A percentile compares a stretch with the other conserved stretches of the same genome.
Conservation (phyloP, 257 asterid species). For the Capsicum pubescens region DNA sequence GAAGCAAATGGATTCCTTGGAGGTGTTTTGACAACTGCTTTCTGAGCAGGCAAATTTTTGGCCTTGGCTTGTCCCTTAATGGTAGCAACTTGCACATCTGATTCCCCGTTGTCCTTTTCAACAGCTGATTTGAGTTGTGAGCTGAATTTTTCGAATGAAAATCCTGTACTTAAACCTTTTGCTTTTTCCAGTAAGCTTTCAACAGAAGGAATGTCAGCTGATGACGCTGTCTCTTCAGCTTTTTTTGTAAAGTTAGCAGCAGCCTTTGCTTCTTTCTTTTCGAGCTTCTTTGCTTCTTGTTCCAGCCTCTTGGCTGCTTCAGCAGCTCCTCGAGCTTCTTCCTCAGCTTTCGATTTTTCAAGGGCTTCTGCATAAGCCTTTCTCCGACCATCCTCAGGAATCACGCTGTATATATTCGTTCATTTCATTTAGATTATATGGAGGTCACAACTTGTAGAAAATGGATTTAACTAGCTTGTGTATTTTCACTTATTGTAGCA, state of each 20-base stretch:
- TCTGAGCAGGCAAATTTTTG: slow-evolving; percentile 66
- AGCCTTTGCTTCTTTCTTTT: slow-evolving; percentile 50
- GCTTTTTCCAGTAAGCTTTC: slow-evolving; percentile 65
- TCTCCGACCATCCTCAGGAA: slow-evolving; percentile 89
- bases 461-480: no score
- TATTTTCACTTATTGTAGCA: no score
- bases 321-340: slow-evolving; percentile 71
- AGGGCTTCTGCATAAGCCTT: slow-evolving; percentile 77
- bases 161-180: slow-evolving; percentile 59
- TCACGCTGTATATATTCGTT: slow-evolving; percentile 51
- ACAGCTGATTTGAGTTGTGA: slow-evolving; percentile 60
- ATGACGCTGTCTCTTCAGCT: slow-evolving; percentile 54
- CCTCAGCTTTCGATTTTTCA: slow-evolving; percentile 64
- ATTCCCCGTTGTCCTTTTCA: slow-evolving; percentile 54
- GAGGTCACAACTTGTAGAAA: not conserved
- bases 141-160: slow-evolving; percentile 56
- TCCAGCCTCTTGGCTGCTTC: slow-evolving; percentile 48
- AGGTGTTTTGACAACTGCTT: slow-evolving; percentile 65
- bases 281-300: slow-evolving; percentile 46
- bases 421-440: slow-evolving; percentile 11
- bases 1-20: slow-evolving; percentile 39
- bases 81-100: slow-evolving; percentile 72
- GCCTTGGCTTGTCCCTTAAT: slow-evolving; percentile 89
- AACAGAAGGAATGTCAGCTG: slow-evolving; percentile 65
- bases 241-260: slow-evolving; percentile 48